Base-by-base conservation (phyloP, 2,329 filamentous ascomycete species). In the Monosporascus sp. region DNA sequence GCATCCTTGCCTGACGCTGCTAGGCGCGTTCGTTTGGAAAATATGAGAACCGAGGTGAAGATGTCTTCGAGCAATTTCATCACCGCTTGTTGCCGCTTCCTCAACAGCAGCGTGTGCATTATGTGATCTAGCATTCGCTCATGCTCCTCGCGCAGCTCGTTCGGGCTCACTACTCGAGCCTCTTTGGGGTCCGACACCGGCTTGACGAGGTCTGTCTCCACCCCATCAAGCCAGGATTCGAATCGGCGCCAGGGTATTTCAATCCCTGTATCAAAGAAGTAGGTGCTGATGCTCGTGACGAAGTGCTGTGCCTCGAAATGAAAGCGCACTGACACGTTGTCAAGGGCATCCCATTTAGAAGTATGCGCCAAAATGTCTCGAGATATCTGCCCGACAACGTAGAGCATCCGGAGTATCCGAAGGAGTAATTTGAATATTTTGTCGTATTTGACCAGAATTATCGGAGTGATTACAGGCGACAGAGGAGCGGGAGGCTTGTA, bases 181-280 rank as follows among this genome's bases (percentile, higher is more conserved):
- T 58, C 52, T 7, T 60, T 48, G 16, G 54, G 49, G 14, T 56
- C 55, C 11, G 38, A 53, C 19, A 76, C 75, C 1, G 75, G 74
- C 1, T 63, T 70, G 16, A 73, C 70, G 0, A 93, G 71, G 19
- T 77, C 75, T 2, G 63, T 64, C 67, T 93, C 81, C 16, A 94
- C 77, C 8, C 73, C 75, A 26, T 84, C 75, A 0, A 97, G 74
- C 59, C 84, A 87, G 0, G 65, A 65, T 48, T 88, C 82, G 55
- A 97, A 93, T 0, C 75, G 73, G 22, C 73, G 74, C 92, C 93
- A 97, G 0, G 86, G 84, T 17, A 79, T 77, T 7, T 80, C 80
- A 49, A 97, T 85, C 2, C 87, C 91, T 0, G 84, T 81, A 54
- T 93, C 89, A 58, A 95, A 87, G 62, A 92, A 88, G 65, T 97